Percentiles rank a stretch among this genome's conserved stretches.
Conservation (phyloP, 371 early-diverging fungal genomes). For the Mucor racemosus region DNA sequence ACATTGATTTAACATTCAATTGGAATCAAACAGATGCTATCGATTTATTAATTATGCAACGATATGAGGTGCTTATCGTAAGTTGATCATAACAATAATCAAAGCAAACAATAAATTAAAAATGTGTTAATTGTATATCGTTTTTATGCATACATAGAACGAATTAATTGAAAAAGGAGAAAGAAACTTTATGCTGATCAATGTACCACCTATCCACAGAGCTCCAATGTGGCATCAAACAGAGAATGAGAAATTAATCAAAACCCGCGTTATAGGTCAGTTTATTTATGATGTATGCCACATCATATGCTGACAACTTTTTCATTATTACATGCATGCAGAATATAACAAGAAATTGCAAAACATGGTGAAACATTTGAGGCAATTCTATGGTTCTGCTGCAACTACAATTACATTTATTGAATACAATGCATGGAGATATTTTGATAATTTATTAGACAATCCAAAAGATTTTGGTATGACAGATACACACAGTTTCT, state of each 20-base stretch:
- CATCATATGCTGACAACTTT: neutral
- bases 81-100: neutral
- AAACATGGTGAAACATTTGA: conserved; percentile 20
- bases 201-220: conserved; percentile 45
- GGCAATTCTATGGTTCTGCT: neutral
- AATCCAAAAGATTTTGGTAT: conserved; percentile 26
- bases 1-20: conserved; percentile 38
- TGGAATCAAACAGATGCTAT: conserved; percentile 22
- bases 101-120: neutral
- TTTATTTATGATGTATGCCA: neutral
- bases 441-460: conserved; percentile 34
- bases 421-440: conserved; percentile 36
- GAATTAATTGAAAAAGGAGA: conserved; percentile 28
- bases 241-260: conserved; percentile 5
- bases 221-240: conserved; percentile 34
- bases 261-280: conserved; percentile 31
- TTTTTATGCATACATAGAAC: conserved; percentile 12
- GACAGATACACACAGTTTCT: conserved; percentile 25
- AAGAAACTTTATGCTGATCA: conserved; percentile 37
- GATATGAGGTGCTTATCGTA: conserved; percentile 32
- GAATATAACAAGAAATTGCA: conserved; percentile 36
- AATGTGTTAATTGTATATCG: neutral
- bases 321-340: conserved; percentile 9
- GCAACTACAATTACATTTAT: conserved; percentile 9
- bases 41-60: conserved; percentile 29